Evolutionary conservation across 257 asterid genomes (phyloP).

Genomic region (Datura wrightii): DNA sequence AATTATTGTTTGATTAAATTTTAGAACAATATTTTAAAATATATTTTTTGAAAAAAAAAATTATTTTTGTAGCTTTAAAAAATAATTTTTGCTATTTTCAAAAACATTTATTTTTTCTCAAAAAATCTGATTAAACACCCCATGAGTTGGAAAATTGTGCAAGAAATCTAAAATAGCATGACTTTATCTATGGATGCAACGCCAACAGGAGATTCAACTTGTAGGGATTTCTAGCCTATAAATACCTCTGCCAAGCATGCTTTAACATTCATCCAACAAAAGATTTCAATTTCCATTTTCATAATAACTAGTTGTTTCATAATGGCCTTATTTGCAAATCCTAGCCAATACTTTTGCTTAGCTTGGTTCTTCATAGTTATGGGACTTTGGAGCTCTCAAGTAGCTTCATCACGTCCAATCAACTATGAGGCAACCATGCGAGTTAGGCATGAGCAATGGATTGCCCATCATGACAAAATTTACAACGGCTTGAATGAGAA

Average conservation of each 20-base stretch:
- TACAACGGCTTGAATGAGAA: slow-evolving; percentile 40
- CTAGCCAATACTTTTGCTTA: slow-evolving; percentile 26
- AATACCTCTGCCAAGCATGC: slow-evolving; percentile 32
- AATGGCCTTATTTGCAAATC: slow-evolving; percentile 32
- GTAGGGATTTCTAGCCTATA: slow-evolving; percentile 37
- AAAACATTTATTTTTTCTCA: background rate
- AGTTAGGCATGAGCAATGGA: slow-evolving; percentile 50
- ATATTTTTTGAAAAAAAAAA: background rate
- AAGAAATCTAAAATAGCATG: slow-evolving; percentile 32
- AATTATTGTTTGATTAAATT: background rate
- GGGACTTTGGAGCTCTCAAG: slow-evolving; percentile 33
- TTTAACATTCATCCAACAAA: slow-evolving; percentile 10
- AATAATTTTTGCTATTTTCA: background rate
- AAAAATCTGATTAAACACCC: background rate
- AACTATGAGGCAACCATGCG: slow-evolving; percentile 37
- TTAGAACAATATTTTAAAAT: background rate
- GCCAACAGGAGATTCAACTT: background rate
- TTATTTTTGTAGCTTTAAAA: background rate
- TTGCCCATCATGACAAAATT: slow-evolving; percentile 40
- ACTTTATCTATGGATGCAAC: slow-evolving; percentile 4
- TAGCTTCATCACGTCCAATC: slow-evolving; percentile 33
- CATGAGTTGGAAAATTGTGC: slow-evolving; percentile 32
- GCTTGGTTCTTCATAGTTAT: slow-evolving; percentile 27
- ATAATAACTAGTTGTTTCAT: background rate
- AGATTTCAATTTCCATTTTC: background rate